Evolutionary conservation across 345 rosid species (phyloP), one percentile per base, ranked within the genome.

Genomic region (Ceriops decandra): DNA sequence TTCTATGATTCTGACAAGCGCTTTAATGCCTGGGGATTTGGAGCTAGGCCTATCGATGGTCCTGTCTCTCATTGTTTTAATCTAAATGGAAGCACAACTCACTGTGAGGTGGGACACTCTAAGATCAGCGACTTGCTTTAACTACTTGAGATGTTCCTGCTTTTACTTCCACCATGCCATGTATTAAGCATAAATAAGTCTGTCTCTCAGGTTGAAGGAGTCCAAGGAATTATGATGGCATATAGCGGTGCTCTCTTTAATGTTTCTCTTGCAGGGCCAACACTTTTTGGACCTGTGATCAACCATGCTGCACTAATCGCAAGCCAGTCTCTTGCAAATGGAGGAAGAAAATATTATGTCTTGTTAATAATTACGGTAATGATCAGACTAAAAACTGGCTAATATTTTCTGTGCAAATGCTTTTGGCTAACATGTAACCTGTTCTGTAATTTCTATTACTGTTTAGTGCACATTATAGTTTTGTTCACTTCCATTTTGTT

Each of bases 21-120:
- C 61, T 93, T 89, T 82, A 91, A 96, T 10, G 96, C 97, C 2
- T 93, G 98, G 98, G 97, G 98, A 20, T 93, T 93, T 74, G 98
- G 98, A 67, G 98, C 98, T 70, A 87, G 97, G 57, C 98, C 98
- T 49, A 93, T 93, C 46, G 98, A 93, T 69, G 95, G 92, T 38
- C 98, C 97, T 4, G 97, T 93, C 67, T 89, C 89, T 33, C 98
- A 93, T 85, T 89, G 96, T 81, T 93, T 93, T 80, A 93, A 85
- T 87, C 80, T 93, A 82, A 93, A 85, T 21, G 98, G 98, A 74
- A 93, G 97, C 83, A 90, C 77, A 64, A 79, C 76, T 71, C 80
- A 90, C 64, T 84, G 88, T 46, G 98, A 89, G 92, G 98, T 93
- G 57, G 74, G 70, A 66, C 32, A 21, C 30, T 56, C 67, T 42